A percentile compares a stretch with the other conserved stretches of the same genome.
Evolutionary conservation across 2,329 filamentous ascomycete genomes (phyloP).

Genomic region (Scytalidium sp.): DNA sequence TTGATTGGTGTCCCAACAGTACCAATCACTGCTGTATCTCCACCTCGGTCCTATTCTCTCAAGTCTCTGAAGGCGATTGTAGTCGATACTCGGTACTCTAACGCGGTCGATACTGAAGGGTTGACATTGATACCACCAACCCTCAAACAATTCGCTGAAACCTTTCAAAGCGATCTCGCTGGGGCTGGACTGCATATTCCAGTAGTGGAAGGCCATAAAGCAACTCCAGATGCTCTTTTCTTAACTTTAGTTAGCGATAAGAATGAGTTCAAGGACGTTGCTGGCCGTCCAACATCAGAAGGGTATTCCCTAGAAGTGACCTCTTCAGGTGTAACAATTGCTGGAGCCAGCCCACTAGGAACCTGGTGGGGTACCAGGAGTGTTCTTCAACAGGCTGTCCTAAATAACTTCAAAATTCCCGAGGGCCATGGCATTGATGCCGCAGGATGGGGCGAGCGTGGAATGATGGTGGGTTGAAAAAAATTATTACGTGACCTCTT

Average conservation of each 20-base stretch:
- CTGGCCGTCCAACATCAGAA: constrained; percentile 42
- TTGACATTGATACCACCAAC: constrained; percentile 48
- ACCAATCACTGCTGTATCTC: constrained; percentile 22
- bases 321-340: constrained; percentile 38
- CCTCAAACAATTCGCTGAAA: constrained; percentile 41
- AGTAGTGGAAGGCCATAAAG: constrained; percentile 17
- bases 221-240: constrained; percentile 30
- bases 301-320: constrained; percentile 42
- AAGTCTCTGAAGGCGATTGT: constrained; percentile 31
- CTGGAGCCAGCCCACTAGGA: constrained; percentile 49
- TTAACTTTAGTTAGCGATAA: constrained; percentile 38
- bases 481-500: background rate
- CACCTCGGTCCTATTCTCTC: constrained; percentile 20
- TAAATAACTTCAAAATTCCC: constrained; percentile 34
- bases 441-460: constrained; percentile 45
- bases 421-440: constrained; percentile 40
- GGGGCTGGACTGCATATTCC: constrained; percentile 21
- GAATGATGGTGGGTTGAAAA: constrained; percentile 33
- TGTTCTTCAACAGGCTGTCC: constrained; percentile 45
- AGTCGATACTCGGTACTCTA: constrained; percentile 37
- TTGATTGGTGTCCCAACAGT: constrained; percentile 21
- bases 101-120: constrained; percentile 38
- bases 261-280: constrained; percentile 36
- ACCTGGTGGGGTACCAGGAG: constrained; percentile 56
- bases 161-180: constrained; percentile 35